Evolutionary conservation across 495 filamentous ascomycete genomes (phyloP).

Genomic region (Talaromyces liani): DNA sequence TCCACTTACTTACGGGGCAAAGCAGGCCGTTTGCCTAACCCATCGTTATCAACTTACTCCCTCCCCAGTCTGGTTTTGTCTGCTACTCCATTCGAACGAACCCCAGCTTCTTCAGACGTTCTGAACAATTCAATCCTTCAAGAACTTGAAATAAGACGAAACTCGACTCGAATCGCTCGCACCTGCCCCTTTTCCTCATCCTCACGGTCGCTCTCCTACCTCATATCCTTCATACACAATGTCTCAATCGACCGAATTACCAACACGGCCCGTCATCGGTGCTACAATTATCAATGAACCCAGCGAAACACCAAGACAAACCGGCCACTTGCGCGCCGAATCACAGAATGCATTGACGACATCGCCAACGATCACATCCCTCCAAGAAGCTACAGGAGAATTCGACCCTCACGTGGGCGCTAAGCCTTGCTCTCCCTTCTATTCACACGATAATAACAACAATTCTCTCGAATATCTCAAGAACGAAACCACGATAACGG

Average conservation of each 20-base stretch:
- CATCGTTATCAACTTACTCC: neutral
- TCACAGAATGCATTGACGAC: neutral
- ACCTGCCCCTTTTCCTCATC: neutral
- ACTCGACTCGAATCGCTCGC: neutral
- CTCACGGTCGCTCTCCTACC: neutral
- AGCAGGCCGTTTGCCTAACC: neutral
- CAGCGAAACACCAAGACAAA: neutral
- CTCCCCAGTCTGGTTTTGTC: neutral
- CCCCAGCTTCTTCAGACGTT: neutral
- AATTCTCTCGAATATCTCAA: conserved; percentile 41
- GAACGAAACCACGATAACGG: conserved; percentile 26
- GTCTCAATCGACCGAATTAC: neutral
- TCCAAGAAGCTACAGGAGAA: conserved; percentile 13
- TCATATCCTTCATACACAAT: neutral
- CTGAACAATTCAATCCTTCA: neutral
- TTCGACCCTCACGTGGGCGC: conserved; percentile 36
- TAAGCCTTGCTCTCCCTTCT: conserved; percentile 54
- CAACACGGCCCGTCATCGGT: conserved; percentile 2
- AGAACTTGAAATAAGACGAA: neutral
- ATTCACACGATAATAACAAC: conserved; percentile 43
- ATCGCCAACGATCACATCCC: conserved; percentile 4
- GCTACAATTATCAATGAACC: neutral
- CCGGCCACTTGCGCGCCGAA: neutral
- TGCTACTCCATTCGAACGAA: neutral
- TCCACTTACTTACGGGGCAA: neutral